Percentiles rank a stretch among this genome's conserved stretches.
Conservation (phyloP, 139 green algal genomes). For the Coelastrella sp. region DNA sequence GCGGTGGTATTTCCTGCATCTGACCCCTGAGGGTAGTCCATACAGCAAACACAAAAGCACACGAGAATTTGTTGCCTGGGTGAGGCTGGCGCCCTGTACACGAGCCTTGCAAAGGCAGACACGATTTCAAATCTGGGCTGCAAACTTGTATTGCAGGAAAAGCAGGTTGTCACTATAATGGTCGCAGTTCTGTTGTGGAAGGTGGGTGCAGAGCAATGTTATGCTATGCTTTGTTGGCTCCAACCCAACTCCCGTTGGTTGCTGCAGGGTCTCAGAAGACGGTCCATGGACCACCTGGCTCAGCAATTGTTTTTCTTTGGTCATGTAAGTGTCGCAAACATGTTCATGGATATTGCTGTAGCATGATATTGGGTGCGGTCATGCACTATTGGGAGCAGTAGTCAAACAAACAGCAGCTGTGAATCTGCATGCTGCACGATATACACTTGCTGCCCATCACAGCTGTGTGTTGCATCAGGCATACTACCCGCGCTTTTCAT, state of each 20-base stretch:
- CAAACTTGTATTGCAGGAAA: neutral
- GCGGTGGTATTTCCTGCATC: neutral
- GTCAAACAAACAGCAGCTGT: neutral
- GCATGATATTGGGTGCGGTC: neutral
- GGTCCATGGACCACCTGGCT: slow-evolving; percentile 13
- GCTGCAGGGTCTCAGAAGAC: slow-evolving; percentile 1
- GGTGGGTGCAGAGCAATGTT: neutral
- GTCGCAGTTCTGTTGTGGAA: neutral
- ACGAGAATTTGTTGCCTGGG: neutral
- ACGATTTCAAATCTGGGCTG: neutral
- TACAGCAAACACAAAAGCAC: slow-evolving; percentile 9
- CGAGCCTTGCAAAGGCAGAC: neutral
- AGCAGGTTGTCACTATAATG: neutral
- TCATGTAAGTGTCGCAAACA: neutral
- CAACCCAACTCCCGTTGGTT: neutral
- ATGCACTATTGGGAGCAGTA: neutral
- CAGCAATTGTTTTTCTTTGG: slow-evolving; percentile 12
- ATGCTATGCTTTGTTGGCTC: neutral
- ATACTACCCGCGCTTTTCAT: too few relatives aligned
- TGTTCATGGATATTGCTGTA: neutral
- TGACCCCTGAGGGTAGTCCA: slow-evolving; percentile 4
- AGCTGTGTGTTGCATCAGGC: too few relatives aligned
- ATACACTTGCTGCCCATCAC: too few relatives aligned
- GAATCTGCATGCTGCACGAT: too few relatives aligned
- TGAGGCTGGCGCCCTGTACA: neutral